These are phyloP conservation scores for Xylaria telfairii DNA, from an alignment of 495 filamentous ascomycete species.

Conservation along the genomic window DNA sequence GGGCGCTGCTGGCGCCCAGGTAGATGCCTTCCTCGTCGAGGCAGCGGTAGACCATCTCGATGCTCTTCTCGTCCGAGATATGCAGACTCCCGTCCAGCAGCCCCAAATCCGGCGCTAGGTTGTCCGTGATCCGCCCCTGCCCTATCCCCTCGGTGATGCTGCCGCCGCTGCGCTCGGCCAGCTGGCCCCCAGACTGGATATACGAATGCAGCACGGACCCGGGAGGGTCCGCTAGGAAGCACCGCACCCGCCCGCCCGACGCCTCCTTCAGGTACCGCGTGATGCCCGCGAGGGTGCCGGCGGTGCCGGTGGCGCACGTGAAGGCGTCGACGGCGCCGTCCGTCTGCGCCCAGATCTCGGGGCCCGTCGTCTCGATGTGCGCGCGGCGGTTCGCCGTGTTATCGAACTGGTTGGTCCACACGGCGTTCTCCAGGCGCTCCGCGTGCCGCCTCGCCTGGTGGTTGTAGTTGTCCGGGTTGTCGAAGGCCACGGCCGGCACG, in stretches of 20 bases:
- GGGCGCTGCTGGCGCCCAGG: constrained; percentile 87
- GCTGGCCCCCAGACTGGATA: constrained; percentile 81
- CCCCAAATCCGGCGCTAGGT: constrained; percentile 82
- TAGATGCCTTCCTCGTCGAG: constrained; percentile 97
- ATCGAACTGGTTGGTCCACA: constrained; percentile 99
- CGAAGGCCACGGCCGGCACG: constrained; percentile 96
- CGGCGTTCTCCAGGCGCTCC: constrained; percentile 82
- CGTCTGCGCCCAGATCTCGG: constrained; percentile 97
- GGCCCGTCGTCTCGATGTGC: constrained; percentile 95
- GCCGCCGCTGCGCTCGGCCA: constrained; percentile 80
- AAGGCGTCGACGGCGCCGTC: constrained; percentile 87
- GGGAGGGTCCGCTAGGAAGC: constrained; percentile 90
- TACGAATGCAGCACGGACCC: constrained; percentile 92
- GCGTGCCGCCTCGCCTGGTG: constrained; percentile 92
- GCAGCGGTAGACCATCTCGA: constrained; percentile 97
- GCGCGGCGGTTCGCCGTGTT: constrained; percentile 92
- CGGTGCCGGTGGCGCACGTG: constrained; percentile 93
- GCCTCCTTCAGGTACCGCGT: constrained; percentile 88
- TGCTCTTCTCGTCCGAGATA: constrained; percentile 89
- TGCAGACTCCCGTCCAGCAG: constrained; percentile 85
- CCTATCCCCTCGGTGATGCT: constrained; percentile 98
- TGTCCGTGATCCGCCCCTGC: constrained; percentile 95
- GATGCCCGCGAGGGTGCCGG: constrained; percentile 86
- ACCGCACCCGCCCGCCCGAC: constrained; percentile 81
- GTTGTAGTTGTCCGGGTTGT: constrained; percentile 96